phyloP scores from a whole-genome alignment of 2,329 filamentous ascomycete genomes.

The Xylariaceae sp. region DNA sequence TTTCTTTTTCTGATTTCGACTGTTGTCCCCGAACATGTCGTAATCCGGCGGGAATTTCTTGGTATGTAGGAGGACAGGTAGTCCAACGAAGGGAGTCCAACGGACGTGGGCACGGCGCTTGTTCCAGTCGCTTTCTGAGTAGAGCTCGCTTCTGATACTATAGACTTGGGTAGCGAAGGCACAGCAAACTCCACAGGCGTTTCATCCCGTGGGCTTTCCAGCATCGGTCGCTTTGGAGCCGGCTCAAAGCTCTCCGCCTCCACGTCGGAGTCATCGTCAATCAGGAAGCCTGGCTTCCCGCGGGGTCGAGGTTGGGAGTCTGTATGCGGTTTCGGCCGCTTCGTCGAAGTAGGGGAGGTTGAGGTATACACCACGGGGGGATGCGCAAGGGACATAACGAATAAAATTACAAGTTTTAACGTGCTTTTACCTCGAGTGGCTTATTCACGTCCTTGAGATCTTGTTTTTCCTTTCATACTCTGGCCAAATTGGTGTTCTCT shows the following conservation, averaged over 20 bases:
- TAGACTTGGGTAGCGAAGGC: slow-evolving; percentile 23
- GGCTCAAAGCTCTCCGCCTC: slow-evolving; percentile 31
- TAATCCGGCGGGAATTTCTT: slow-evolving; percentile 35
- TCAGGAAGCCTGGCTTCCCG: slow-evolving; percentile 38
- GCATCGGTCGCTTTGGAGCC: slow-evolving; percentile 40
- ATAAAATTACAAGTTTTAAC: too few species aligned
- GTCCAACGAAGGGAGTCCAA: slow-evolving; percentile 19
- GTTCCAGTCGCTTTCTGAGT: slow-evolving; percentile 8
- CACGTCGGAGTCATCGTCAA: slow-evolving; percentile 38
- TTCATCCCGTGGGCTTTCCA: slow-evolving; percentile 27
- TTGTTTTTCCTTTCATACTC: too few species aligned
- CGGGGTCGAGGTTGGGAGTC: slow-evolving; percentile 30
- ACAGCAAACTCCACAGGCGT: slow-evolving; percentile 17
- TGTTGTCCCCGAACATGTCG: slow-evolving; percentile 53
- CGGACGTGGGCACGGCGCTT: slow-evolving; percentile 20
- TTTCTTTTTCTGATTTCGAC: slow-evolving; percentile 52
- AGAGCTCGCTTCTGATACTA: slow-evolving; percentile 10
- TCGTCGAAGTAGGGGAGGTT: slow-evolving; percentile 38
- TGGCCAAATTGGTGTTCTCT: too few species aligned
- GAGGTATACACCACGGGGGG: slow-evolving; percentile 53
- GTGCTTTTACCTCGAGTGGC: too few species aligned
- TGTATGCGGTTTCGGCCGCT: slow-evolving; percentile 34
- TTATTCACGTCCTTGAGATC: too few species aligned
- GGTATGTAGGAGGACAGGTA: slow-evolving; percentile 19
- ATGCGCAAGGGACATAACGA: slow-evolving; percentile 53